Base-by-base conservation (phyloP, 805 yeast species). In the Candida silvicultrix region DNA sequence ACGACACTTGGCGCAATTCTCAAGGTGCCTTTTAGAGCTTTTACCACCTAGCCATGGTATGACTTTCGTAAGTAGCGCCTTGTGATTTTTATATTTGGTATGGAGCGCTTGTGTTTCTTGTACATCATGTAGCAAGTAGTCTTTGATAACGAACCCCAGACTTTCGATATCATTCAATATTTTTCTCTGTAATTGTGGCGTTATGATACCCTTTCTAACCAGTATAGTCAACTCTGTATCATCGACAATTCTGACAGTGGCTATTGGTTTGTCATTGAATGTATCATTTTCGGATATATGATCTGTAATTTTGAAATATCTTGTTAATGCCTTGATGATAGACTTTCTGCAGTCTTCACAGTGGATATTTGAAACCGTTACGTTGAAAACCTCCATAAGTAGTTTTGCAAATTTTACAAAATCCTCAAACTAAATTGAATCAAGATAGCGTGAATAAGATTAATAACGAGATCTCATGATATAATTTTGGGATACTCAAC, bases 271-370 rank as follows among this genome's bases (percentile, higher is more conserved):
- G 15, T 43, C 51, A 22, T 28, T 28, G 8, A 22, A 38, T 42
- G 19, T 38, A 34, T 8, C 14, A 14, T 14, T 19, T 21, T 41
- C 22, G 11, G 49, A 48, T 8, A 49, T 14, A 18, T 38, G 36
- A 16, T 42, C 38, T 5, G 36, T 21, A 14, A 16, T 39, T 36
- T 38, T 31, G 34, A 19, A 23, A 40, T 42, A 25, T 43, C 43
- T 22, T 4, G 61, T 41, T 14, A 77, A 47, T 1, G 62, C 48
- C 7, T 51, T 45, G 16, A 53, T 51, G 19, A 80, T 65, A 12
- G 69, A 58, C 3, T 51, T 50, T 48, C 71, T 75, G 54, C 86
- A 81, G 35, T 73, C 74, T 3, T 63, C 65, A 55, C 86, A 81
- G 56, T 80, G 85, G 35, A 80, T 67, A 50, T 81, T 80, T 2